Conservation (phyloP, 345 rosid genomes). For the Barbarea vulgaris region DNA sequence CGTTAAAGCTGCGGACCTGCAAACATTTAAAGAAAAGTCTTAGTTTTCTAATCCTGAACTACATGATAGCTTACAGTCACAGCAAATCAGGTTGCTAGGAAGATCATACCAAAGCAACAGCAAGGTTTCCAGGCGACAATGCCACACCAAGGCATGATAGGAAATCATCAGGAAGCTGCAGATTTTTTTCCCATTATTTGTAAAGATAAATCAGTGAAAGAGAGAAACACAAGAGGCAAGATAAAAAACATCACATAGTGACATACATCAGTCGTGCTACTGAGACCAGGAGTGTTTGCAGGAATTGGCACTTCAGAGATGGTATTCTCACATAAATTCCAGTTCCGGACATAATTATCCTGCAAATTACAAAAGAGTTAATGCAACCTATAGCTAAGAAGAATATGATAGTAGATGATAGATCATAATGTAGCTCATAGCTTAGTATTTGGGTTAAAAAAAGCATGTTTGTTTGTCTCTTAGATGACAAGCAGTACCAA, state of each 20-base stretch:
- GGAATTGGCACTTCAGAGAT: slow-evolving; percentile 70
- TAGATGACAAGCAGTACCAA: not conserved
- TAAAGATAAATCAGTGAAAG: slow-evolving; percentile 21
- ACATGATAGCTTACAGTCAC: slow-evolving; percentile 15
- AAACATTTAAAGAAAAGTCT: slow-evolving; percentile 31
- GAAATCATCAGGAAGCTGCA: slow-evolving; percentile 82
- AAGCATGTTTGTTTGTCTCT: not conserved
- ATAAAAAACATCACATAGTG: slow-evolving; percentile 10
- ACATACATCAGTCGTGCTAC: slow-evolving; percentile 70
- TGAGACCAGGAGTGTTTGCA: slow-evolving; percentile 57
- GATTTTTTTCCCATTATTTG: slow-evolving; percentile 20
- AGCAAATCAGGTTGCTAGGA: slow-evolving; percentile 12
- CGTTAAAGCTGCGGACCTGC: slow-evolving; percentile 84
- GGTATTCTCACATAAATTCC: slow-evolving; percentile 60
- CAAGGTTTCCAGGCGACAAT: slow-evolving; percentile 80
- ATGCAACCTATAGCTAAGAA: slow-evolving; percentile 11
- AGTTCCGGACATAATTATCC: slow-evolving; percentile 84
- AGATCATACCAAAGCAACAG: slow-evolving; percentile 71
- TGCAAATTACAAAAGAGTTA: slow-evolving; percentile 36
- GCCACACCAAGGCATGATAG: slow-evolving; percentile 82
- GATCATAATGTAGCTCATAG: slow-evolving; percentile 10
- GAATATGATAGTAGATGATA: slow-evolving; percentile 6
- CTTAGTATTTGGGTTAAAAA: not conserved
- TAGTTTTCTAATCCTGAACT: slow-evolving; percentile 2
- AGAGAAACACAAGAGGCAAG: slow-evolving; percentile 20